phyloP scores from a whole-genome alignment of 2,329 filamentous ascomycete species.

The Pyrenochaeta sp. region DNA sequence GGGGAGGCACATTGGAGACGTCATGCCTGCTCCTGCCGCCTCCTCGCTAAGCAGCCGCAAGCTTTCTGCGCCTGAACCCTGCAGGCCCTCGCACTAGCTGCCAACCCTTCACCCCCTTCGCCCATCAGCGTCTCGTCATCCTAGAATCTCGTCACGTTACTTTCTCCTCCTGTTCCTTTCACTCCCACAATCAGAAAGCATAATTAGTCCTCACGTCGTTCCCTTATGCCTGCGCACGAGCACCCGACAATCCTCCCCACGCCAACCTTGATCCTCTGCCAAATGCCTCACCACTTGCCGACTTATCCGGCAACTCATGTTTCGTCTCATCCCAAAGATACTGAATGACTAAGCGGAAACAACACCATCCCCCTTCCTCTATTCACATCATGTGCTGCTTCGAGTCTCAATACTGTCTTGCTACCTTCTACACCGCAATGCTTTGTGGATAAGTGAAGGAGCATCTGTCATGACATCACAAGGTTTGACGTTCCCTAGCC shows the following conservation, averaged over 20 bases:
- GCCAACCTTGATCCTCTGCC: conserved; percentile 5
- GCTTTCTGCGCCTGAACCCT: conserved; percentile 9
- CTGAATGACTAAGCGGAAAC: neutral
- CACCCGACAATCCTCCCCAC: neutral
- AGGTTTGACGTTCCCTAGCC: no score
- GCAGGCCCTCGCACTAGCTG: conserved; percentile 5
- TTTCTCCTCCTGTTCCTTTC: neutral
- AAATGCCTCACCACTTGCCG: conserved; percentile 9
- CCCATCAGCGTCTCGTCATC: neutral
- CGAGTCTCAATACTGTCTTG: no score
- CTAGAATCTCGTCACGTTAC: neutral
- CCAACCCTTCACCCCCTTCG: conserved; percentile 4
- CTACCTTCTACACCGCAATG: no score
- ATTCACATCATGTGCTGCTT: no score
- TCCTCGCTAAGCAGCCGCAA: conserved; percentile 4
- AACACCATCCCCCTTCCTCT: no score
- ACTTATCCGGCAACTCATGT: conserved; percentile 6
- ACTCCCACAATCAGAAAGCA: neutral
- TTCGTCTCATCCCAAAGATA: neutral
- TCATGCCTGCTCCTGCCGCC: no score
- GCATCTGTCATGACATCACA: no score
- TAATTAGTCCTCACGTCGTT: neutral
- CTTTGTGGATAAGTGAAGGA: no score
- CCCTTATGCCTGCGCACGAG: neutral
- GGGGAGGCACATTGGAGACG: conserved; percentile 8